Base-by-base conservation (phyloP, 2,329 filamentous ascomycete genomes). In the Fonsecaea nubica region DNA sequence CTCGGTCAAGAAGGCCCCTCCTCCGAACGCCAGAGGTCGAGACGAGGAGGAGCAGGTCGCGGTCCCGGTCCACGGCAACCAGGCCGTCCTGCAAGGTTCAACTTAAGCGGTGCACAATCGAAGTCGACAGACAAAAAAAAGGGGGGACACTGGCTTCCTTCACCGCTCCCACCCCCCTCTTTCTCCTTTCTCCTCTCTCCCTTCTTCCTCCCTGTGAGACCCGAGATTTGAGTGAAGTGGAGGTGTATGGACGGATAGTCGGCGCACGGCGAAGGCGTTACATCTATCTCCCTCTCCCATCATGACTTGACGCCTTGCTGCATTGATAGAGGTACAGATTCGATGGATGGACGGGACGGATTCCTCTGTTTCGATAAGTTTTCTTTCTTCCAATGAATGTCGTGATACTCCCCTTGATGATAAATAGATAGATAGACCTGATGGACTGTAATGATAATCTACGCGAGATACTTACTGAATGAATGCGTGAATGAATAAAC, bases 1-100 rank as follows among this genome's bases (percentile, higher is more conserved):
- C 59, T 77, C 80, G 0, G 82, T 85, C 59, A 67, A 58, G 58
- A 69, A 65, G 36, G 21, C 21, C 45, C 10, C 9, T 21, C 10
- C 2, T 10, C 18, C 8, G 9, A 21, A 10, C 21, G 21, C 13
- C 8, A 1, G 42, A 8, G 42, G n/a, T 6, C 45, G 21, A 13
- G 45, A 30, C 21, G 45, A 50, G 10, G 45, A 50, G 10, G 45
- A 50, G 45, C 5, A 12, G 7, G 45, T 15, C 40, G 40, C 5
- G 10, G 15, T 32, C 4, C 30, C 30, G 6, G 30, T 32, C 30
- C 30, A 18, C 40, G 40, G 40, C 1, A 6, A 12, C 18, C 45
- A 50, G 10, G 9, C 25, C 6, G 18, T 50, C 45, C 30, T 32
- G 30, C 30, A 25, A 50, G 45, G 18, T 13, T 13, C 18, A 25